A percentile compares a stretch with the other conserved stretches of the same genome.
Conservation (phyloP, 306 rosid species). For the Gastrolobium villosum region DNA sequence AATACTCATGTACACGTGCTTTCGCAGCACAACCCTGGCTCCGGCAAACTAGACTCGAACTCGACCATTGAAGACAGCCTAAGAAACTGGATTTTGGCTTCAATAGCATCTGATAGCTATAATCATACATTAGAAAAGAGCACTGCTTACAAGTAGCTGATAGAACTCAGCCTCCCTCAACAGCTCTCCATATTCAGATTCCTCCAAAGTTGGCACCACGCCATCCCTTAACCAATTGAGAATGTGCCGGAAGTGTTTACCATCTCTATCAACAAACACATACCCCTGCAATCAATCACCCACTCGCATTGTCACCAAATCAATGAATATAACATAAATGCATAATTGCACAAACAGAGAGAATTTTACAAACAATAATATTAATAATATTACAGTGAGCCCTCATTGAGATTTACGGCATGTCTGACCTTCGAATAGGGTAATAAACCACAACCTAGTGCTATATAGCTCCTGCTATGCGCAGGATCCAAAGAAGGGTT, state of each 20-base stretch:
- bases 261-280: conserved; percentile 92
- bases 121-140: conserved; percentile 30
- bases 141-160: conserved; percentile 77
- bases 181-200: conserved; percentile 68
- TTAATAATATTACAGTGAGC: neutral
- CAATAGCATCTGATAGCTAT: conserved; percentile 24
- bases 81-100: conserved; percentile 22
- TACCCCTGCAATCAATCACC: conserved; percentile 68
- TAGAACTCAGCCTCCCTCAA: conserved; percentile 91
- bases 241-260: conserved; percentile 87
- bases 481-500: too few species aligned
- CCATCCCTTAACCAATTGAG: conserved; percentile 98
- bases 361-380: neutral
- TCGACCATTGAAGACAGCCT: too few species aligned
- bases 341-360: neutral
- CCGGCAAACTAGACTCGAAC: too few species aligned
- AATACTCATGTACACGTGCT: neutral
- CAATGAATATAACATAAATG: conserved; percentile 8
- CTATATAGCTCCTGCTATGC: too few species aligned
- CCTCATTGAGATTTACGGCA: neutral
- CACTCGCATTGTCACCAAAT: conserved; percentile 18
- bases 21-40: too few species aligned
- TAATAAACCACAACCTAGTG: too few species aligned
- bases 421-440: neutral
- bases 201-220: conserved; percentile 73